Conservation (phyloP, 108 stramenopile species). For the Stephanodiscus minutulus region DNA sequence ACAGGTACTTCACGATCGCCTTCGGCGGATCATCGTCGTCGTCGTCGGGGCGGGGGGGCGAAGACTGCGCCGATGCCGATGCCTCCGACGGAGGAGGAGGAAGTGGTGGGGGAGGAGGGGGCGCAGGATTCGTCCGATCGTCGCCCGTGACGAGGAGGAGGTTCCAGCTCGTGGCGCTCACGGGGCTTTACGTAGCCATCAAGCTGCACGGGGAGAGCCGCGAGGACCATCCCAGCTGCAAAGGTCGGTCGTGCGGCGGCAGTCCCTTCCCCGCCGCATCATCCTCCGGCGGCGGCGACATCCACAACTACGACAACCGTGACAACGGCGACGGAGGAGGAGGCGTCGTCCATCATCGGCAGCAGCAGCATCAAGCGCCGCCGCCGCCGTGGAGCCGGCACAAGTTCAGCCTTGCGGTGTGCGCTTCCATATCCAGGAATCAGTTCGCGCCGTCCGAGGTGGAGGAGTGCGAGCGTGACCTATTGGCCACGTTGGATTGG, state of each 20-base stretch:
- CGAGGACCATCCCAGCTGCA: constrained; percentile 7
- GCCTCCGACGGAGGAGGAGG: not conserved
- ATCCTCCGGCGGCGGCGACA: not conserved
- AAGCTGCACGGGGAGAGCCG: constrained; percentile 54
- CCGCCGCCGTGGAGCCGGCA: constrained; percentile 20
- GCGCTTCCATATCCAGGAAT: constrained; percentile 45
- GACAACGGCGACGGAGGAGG: not conserved
- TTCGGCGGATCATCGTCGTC: too few species aligned
- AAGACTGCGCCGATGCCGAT: not conserved
- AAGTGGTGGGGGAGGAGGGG: not conserved
- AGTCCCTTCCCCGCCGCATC: too few species aligned
- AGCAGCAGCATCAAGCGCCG: not conserved
- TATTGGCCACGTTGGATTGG: constrained; percentile 36
- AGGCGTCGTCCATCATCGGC: too few species aligned
- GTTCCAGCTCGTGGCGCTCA: constrained; percentile 78
- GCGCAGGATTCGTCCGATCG: too few species aligned
- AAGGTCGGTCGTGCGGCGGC: not conserved
- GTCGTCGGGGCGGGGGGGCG: too few species aligned
- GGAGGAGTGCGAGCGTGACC: constrained; percentile 25
- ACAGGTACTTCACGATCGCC: constrained; percentile 56
- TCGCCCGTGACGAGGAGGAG: constrained; percentile 29
- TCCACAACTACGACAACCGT: not conserved
- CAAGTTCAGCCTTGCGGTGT: constrained; percentile 32
- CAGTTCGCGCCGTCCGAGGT: constrained; percentile 34
- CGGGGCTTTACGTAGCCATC: constrained; percentile 75